Percentiles rank a stretch among this genome's conserved stretches.
These are phyloP conservation scores for Tetraselmis striata DNA, from an alignment of 139 green algal species.

Conservation along the genomic window DNA sequence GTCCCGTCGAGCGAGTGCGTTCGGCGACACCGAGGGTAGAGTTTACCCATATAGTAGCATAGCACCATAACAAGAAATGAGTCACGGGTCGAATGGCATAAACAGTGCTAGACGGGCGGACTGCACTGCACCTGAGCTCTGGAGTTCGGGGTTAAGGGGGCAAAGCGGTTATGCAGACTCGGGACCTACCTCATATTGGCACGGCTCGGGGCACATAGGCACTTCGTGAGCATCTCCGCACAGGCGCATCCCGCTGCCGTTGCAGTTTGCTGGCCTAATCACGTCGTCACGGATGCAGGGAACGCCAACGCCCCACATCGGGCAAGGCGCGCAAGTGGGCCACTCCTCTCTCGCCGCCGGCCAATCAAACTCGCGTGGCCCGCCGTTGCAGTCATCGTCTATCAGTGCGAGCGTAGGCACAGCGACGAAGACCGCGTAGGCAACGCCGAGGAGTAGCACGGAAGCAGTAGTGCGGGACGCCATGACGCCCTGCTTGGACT, in stretches of 20 bases:
- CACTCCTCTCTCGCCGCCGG: background rate
- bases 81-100: background rate
- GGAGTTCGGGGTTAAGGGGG: too few species aligned
- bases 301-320: background rate
- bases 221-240: background rate
- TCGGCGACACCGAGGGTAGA: background rate
- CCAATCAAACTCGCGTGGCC: background rate
- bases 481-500: too few species aligned
- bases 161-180: too few species aligned
- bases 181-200: too few species aligned
- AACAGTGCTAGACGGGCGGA: background rate
- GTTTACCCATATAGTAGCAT: background rate
- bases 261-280: background rate
- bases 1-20: background rate
- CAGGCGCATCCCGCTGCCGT: background rate
- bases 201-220: background rate
- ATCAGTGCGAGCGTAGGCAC: too few species aligned
- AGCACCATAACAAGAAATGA: background rate
- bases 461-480: too few species aligned
- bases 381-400: too few species aligned
- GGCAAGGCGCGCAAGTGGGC: background rate
- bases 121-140: background rate
- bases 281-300: background rate
- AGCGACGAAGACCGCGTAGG: too few species aligned
- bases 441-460: too few species aligned